Evolutionary conservation across 1,284 basidiomycete species (phyloP), one percentile per base, ranked within the genome.

Genomic region (Puccinia novopanici): DNA sequence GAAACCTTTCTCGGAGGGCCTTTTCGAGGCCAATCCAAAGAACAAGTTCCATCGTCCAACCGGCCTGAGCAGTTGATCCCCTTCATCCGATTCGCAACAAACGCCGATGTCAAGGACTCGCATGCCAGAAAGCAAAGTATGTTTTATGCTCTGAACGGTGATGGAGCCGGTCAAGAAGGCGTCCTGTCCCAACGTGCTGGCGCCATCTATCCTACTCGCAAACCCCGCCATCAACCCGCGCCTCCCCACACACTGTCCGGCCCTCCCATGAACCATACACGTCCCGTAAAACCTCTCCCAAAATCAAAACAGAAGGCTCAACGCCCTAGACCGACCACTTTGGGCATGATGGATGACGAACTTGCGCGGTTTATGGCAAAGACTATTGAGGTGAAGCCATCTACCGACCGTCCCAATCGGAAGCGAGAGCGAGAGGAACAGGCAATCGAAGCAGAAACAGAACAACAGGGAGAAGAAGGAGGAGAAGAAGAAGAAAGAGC

Each of bases 71-170:
- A 79, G 54, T 48, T 70, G 34, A 68, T 79, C 34, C 76, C 76
- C n/a, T 79, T 79, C 30, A 48, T 79, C 65, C 50, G 76, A 30
- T 71, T 79, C 27, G 76, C 76, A 34, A 70, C 68, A 3, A 61
- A 10, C 24, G 8, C 30, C 37, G 76, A 79, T 40, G 42, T 71
- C 52, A 79, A 79, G 50, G 37, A 55, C 24, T 40, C 37, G 67
- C 19, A 42, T 8, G 48, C 76, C 17, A 34, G 68, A 61, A 40
- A 70, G 37, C 67, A 50, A 15, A 79, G 76, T 52, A 45, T 79
- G 67, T 79, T 79, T 45, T 79, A 79, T 71, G 67, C 65, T 48
- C 30, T 79, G 2, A 17, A 79, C 50, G 76, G 76, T 17, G 37
- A 12, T 22, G 50, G 40, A 34, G 76, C 76, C 24, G 76, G 76